Percentiles rank a stretch among this genome's conserved stretches.
Evolutionary conservation across 441 rosid species (phyloP).

Genomic region (Oxalis stricta): DNA sequence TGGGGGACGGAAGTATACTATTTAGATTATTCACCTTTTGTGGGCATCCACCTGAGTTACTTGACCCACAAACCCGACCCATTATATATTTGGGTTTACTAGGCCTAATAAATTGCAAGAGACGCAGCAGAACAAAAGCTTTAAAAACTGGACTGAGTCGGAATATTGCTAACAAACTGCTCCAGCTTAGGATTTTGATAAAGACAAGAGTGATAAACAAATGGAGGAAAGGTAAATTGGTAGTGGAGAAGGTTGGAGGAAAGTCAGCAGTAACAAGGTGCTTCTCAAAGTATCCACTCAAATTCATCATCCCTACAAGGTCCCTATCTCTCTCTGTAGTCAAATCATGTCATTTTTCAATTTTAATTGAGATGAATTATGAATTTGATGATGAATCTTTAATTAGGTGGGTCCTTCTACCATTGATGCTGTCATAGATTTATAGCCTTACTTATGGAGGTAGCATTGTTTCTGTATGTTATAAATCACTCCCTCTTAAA

Average conservation of each 20-base stretch:
- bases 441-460: slow-evolving; percentile 85
- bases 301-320: slow-evolving; percentile 84
- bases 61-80: too few species aligned
- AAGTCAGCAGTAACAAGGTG: slow-evolving; percentile 62
- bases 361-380: not conserved
- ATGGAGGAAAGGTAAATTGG: slow-evolving; percentile 44
- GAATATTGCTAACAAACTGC: too few species aligned
- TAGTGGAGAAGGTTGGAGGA: slow-evolving; percentile 56
- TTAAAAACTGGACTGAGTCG: too few species aligned
- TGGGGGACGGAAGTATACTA: too few species aligned
- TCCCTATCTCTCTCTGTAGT: slow-evolving; percentile 9
- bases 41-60: too few species aligned
- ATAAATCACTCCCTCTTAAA: not conserved
- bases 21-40: too few species aligned
- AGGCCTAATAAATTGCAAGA: too few species aligned
- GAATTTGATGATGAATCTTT: slow-evolving; percentile 4
- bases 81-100: too few species aligned
- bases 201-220: slow-evolving; percentile 8
- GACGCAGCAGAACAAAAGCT: too few species aligned
- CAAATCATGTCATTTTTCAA: not conserved
- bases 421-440: slow-evolving; percentile 77
- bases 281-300: slow-evolving; percentile 90
- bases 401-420: slow-evolving; percentile 58
- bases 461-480: slow-evolving; percentile 77
- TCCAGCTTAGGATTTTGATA: too few species aligned